Base-by-base conservation (phyloP, 2,329 filamentous ascomycete species). In the Balansia obtecta region DNA sequence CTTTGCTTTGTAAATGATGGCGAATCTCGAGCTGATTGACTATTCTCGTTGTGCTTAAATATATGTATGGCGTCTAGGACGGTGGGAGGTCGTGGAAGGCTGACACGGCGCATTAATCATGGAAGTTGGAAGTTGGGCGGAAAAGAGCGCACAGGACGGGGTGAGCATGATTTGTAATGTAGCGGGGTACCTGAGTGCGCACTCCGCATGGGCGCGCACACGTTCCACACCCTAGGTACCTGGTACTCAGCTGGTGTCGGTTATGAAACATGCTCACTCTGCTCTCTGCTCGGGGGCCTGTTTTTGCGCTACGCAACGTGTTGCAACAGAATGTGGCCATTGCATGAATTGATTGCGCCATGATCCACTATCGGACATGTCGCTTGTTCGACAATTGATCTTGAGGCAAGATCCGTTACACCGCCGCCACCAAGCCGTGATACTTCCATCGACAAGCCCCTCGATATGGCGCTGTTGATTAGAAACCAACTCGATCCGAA, bases 111-210 rank as follows among this genome's bases (percentile, higher is more conserved):
- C 34, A 41, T 41, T 41, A 42, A 41, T 16, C 33, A 27, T 15
- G 43, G 16, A 30, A 32, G 2, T 22, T 22, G 20, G 20, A 22
- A 22, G 20, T 32, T 34, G 34, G 34, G 34, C 34, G 34, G 44
- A 51, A 51, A 51, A 51, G 42, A 45, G 42, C 50, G 50, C 50
- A 48, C 34, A 12, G 34, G 34, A 37, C 34, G 34, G 34, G 15
- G 5, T 37, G 34, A 37, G 11, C 34, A 12, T 4, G 34, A 15
- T 6, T 30, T 30, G 13, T 33, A 7, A 32, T 27, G 46, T 30
- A 47, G 22, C 44, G 11, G 32, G 45, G 16, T 18, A 40, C 27
- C 15, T n/a, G 13, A 22, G 20, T 37, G 20, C 49, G 46, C 34
- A 22, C 2, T 16, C 33, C 18, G 20, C 22, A 27, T 27, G 8